Evolutionary conservation across 768 basidiomycete species (phyloP).

Genomic region (Naganishia vishniacii): DNA sequence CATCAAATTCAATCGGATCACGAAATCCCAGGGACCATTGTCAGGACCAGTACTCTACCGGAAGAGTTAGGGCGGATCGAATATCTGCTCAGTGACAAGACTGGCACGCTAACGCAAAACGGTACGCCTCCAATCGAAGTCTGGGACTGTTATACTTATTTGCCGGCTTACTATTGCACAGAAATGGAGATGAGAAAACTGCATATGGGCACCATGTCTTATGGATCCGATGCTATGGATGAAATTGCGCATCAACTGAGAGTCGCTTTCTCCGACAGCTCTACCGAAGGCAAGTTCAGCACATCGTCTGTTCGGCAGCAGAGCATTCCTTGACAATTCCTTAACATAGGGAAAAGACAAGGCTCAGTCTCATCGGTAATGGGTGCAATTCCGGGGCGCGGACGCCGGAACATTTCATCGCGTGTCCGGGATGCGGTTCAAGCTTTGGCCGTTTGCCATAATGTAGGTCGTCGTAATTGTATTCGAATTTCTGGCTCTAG

Average conservation of each 20-base stretch:
- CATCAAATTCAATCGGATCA: constrained; percentile 87
- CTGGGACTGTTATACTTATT: neutral
- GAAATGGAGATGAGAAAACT: constrained; percentile 99
- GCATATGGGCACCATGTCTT: constrained; percentile 98
- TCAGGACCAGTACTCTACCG: constrained; percentile 92
- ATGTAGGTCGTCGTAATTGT: too few relatives aligned
- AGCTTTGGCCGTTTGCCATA: constrained; percentile 91
- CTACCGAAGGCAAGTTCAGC: constrained; percentile 55
- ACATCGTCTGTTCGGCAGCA: neutral
- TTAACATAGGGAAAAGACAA: constrained; percentile 42
- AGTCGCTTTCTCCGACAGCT: constrained; percentile 67
- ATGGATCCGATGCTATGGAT: constrained; percentile 97
- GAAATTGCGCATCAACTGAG: constrained; percentile 90
- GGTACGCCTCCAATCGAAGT: constrained; percentile 54
- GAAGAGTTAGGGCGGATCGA: constrained; percentile 52
- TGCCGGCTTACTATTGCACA: constrained; percentile 42
- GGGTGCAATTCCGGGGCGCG: constrained; percentile 73
- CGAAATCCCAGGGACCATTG: constrained; percentile 92
- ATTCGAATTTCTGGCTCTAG: too few relatives aligned
- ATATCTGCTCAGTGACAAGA: constrained; percentile 94
- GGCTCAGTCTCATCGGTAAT: constrained; percentile 63
- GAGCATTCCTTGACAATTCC: neutral
- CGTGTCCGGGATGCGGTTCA: constrained; percentile 86
- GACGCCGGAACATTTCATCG: constrained; percentile 89
- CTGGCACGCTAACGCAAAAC: constrained; percentile 94